phyloP scores from a whole-genome alignment of 768 basidiomycete species.

The Lactarius psammicola region DNA sequence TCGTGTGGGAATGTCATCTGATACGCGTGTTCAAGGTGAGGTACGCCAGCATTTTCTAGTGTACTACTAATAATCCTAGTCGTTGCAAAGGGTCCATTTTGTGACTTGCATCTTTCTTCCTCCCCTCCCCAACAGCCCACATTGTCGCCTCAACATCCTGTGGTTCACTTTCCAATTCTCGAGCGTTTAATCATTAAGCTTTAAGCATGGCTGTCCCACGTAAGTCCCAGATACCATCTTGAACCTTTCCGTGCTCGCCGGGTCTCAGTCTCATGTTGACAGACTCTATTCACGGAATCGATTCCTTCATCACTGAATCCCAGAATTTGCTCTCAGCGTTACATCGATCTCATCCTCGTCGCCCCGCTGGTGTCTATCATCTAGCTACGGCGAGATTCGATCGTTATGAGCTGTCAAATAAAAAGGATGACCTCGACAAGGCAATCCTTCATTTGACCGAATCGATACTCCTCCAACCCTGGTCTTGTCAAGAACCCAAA shows the following conservation, averaged over 20 bases:
- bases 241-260: not conserved
- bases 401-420: not conserved
- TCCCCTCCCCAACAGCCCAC: not conserved
- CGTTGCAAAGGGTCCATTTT: not conserved
- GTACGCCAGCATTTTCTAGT: not conserved
- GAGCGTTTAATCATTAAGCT: too few relatives aligned
- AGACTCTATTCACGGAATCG: not conserved
- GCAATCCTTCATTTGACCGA: not conserved
- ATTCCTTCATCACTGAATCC: not conserved
- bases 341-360: not conserved
- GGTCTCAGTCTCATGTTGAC: not conserved
- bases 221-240: not conserved
- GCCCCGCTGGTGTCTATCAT: not conserved
- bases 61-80: not conserved
- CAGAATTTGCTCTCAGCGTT: not conserved
- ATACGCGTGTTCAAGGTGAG: not conserved
- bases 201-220: not conserved
- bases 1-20: not conserved
- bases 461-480: not conserved
- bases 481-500: not conserved
- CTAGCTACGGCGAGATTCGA: not conserved
- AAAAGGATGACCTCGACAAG: not conserved
- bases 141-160: not conserved
- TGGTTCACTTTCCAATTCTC: not conserved
- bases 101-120: not conserved